phyloP scores from a whole-genome alignment of 1,284 basidiomycete genomes.

The Leucoagaricus sp. region DNA sequence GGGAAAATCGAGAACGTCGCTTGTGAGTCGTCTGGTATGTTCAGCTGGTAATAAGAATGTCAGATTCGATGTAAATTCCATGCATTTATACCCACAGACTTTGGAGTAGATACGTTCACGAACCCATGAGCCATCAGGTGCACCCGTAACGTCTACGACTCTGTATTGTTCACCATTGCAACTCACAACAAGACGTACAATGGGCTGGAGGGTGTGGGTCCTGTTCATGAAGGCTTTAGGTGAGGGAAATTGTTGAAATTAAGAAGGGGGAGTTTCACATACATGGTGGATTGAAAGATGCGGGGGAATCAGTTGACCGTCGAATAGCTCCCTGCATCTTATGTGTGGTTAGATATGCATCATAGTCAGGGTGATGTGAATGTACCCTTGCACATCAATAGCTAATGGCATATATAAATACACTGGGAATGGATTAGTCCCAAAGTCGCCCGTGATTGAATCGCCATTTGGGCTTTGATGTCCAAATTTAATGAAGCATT shows the following conservation, averaged over 20 bases:
- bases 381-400: slow-evolving; percentile 13
- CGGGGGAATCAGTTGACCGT: not conserved
- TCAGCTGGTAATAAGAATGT: slow-evolving; percentile 50
- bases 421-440: not conserved
- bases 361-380: slow-evolving; percentile 16
- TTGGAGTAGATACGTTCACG: slow-evolving; percentile 46
- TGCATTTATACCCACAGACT: slow-evolving; percentile 23
- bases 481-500: not conserved
- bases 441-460: not conserved
- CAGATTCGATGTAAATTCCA: not conserved
- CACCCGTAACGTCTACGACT: slow-evolving; percentile 46
- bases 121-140: slow-evolving; percentile 41
- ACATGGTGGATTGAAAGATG: slow-evolving; percentile 12
- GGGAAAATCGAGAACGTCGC: slow-evolving; percentile 66
- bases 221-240: slow-evolving; percentile 16
- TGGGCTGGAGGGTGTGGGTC: slow-evolving; percentile 26
- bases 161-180: slow-evolving; percentile 47
- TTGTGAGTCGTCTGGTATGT: slow-evolving; percentile 74
- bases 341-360: slow-evolving; percentile 14
- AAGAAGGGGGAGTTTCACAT: not conserved
- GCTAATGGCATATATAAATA: slow-evolving; percentile 13
- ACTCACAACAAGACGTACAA: slow-evolving; percentile 43
- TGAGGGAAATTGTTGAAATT: not conserved
- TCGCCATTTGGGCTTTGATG: slow-evolving; percentile 6
- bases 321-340: slow-evolving; percentile 4